These are phyloP conservation scores for Pseudozyma tsukubaensis DNA, from an alignment of 1,284 basidiomycete genomes.

Conservation along the genomic window DNA sequence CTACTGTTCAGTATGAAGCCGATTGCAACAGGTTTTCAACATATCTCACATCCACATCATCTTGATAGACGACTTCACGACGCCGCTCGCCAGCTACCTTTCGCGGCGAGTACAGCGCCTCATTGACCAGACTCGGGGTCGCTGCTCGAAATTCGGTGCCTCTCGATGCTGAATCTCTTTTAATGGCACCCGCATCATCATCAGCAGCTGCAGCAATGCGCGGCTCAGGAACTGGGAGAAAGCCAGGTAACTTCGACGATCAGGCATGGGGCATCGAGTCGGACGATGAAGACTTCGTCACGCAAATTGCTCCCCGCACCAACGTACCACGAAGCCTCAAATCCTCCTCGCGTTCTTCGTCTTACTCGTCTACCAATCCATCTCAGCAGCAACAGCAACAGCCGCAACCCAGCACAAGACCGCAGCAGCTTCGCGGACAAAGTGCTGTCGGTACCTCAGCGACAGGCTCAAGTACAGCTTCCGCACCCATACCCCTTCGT, in stretches of 20 bases:
- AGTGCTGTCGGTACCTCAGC: too few relatives aligned
- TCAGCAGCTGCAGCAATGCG: conserved; percentile 12
- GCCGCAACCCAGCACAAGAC: conserved; percentile 7
- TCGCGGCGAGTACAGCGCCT: too few relatives aligned
- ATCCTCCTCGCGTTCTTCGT: conserved; percentile 31
- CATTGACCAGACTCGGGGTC: too few relatives aligned
- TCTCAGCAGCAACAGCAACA: conserved; percentile 16
- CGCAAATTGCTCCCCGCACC: conserved; percentile 44
- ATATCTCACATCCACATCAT: too few relatives aligned
- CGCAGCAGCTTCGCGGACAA: conserved; percentile 17
- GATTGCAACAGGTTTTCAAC: too few relatives aligned
- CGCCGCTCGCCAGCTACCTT: too few relatives aligned
- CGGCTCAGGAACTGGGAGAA: conserved; percentile 5
- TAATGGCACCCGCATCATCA: conserved; percentile 14
- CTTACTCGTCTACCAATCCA: conserved; percentile 24
- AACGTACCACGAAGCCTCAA: conserved; percentile 43
- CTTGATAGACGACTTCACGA: too few relatives aligned
- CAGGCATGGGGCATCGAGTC: conserved; percentile 66
- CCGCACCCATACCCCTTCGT: conserved; percentile 8
- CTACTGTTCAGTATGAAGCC: too few relatives aligned
- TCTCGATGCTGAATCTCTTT: not conserved
- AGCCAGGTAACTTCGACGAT: conserved; percentile 59
- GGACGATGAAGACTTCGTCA: conserved; percentile 67
- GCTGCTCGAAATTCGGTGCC: not conserved
- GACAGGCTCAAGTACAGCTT: conserved; percentile 4